Percentiles rank a stretch among this genome's conserved stretches.
These are phyloP conservation scores for Tagetes patula DNA, from an alignment of 129 eudicot genomes.

Conservation along the genomic window DNA sequence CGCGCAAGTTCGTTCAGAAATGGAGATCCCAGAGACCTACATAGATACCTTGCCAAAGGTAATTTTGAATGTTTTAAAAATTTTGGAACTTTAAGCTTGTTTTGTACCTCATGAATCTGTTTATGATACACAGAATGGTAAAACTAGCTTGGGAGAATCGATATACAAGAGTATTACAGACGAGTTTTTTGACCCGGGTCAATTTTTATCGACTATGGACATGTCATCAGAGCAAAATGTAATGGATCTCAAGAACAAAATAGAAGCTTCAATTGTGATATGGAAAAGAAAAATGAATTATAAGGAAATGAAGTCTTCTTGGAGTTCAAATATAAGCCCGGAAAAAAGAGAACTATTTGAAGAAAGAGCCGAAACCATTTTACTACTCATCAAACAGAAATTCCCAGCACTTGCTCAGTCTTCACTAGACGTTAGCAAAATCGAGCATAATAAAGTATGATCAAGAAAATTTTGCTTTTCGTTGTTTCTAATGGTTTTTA, in stretches of 20 bases:
- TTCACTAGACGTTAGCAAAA: constrained; percentile 71
- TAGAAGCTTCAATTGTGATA: constrained; percentile 79
- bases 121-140: constrained; percentile 60
- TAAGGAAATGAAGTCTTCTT: constrained; percentile 61
- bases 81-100: not conserved
- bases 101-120: not conserved
- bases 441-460: constrained; percentile 59
- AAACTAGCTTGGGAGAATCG: constrained; percentile 71
- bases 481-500: not conserved
- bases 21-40: constrained; percentile 82
- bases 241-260: constrained; percentile 75
- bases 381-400: constrained; percentile 66
- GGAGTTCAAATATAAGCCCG: constrained; percentile 65
- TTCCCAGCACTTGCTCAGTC: constrained; percentile 83
- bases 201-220: constrained; percentile 64
- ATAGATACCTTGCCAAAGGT: constrained; percentile 64
- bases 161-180: constrained; percentile 76
- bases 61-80: not conserved
- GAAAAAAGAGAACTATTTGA: constrained; percentile 82
- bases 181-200: constrained; percentile 65
- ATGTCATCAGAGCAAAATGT: constrained; percentile 63
- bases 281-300: constrained; percentile 81
- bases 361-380: constrained; percentile 77
- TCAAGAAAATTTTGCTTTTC: not conserved
- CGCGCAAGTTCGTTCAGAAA: constrained; percentile 73